Percentiles rank a stretch among this genome's conserved stretches.
phyloP scores from a whole-genome alignment of 2,329 filamentous ascomycete genomes.

The Coniochaeta sp. region DNA sequence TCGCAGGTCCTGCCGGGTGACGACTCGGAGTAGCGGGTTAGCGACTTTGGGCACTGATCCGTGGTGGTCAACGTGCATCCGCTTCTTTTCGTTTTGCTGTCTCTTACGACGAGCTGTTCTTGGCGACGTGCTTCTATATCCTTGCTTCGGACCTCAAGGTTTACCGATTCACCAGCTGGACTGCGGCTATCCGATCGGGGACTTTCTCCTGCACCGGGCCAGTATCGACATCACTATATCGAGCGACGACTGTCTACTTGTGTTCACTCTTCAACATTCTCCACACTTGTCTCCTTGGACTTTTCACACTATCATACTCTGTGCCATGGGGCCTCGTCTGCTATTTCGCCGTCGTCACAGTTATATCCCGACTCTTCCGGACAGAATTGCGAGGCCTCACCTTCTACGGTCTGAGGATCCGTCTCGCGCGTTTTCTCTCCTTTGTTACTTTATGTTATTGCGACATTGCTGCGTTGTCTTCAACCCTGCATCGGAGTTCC shows the following conservation, averaged over 20 bases:
- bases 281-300: too few relatives aligned
- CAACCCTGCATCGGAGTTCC: neutral
- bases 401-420: too few relatives aligned
- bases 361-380: too few relatives aligned
- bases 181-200: too few relatives aligned
- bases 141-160: neutral
- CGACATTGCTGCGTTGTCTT: neutral
- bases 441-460: too few relatives aligned
- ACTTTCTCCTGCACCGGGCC: too few relatives aligned
- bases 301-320: too few relatives aligned
- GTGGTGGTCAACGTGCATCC: neutral
- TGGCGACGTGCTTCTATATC: neutral
- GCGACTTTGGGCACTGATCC: neutral
- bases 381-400: neutral
- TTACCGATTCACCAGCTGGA: too few relatives aligned
- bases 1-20: constrained; percentile 22
- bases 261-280: neutral
- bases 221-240: neutral
- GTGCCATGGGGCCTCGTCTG: too few relatives aligned
- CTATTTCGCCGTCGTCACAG: too few relatives aligned
- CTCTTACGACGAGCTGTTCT: neutral
- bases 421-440: neutral
- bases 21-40: constrained; percentile 11
- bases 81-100: neutral
- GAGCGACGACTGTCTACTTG: neutral